Evolutionary conservation across 2,329 filamentous ascomycete species (phyloP).

Genomic region (Passalora sequoiae): DNA sequence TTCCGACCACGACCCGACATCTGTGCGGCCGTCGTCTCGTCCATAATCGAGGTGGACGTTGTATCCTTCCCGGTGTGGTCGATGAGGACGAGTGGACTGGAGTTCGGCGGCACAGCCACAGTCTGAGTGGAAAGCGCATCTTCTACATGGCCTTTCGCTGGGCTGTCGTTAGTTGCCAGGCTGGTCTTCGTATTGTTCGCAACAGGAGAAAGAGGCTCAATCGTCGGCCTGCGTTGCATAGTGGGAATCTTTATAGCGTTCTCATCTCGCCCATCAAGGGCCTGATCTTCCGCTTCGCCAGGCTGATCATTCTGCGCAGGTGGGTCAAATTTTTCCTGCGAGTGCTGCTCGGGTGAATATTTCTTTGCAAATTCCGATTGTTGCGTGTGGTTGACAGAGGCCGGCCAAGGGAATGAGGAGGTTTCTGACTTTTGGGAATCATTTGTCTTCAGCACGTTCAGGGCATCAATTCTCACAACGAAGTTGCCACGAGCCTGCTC

Average conservation of each 20-base stretch:
- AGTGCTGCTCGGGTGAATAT: too few relatives aligned
- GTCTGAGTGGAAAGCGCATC: too few relatives aligned
- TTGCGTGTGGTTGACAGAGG: slow-evolving; percentile 13
- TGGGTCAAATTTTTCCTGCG: too few relatives aligned
- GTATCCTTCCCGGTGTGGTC: slow-evolving; percentile 7
- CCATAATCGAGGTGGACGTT: slow-evolving; percentile 10
- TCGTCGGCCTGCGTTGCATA: not conserved
- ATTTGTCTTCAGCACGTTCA: slow-evolving; percentile 1
- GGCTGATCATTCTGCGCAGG: too few relatives aligned
- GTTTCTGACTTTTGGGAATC: slow-evolving; percentile 16
- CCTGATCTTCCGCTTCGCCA: not conserved
- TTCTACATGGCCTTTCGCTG: too few relatives aligned
- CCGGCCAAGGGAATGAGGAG: slow-evolving; percentile 27
- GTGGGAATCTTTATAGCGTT: not conserved
- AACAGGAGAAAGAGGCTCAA: slow-evolving; percentile 1
- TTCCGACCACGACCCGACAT: slow-evolving; percentile 19
- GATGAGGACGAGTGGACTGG: slow-evolving; percentile 19
- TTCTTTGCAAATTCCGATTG: too few relatives aligned
- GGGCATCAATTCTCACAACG: slow-evolving; percentile 11
- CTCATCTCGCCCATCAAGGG: not conserved
- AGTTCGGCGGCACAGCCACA: slow-evolving; percentile 8
- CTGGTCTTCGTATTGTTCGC: not conserved
- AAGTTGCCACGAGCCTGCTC: slow-evolving; percentile 27
- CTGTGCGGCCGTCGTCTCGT: slow-evolving; percentile 11
- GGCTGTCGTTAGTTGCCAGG: too few relatives aligned